Evolutionary conservation across 768 basidiomycete genomes (phyloP), one percentile per base, ranked within the genome.

Genomic region (Fibroporia radiculosa): DNA sequence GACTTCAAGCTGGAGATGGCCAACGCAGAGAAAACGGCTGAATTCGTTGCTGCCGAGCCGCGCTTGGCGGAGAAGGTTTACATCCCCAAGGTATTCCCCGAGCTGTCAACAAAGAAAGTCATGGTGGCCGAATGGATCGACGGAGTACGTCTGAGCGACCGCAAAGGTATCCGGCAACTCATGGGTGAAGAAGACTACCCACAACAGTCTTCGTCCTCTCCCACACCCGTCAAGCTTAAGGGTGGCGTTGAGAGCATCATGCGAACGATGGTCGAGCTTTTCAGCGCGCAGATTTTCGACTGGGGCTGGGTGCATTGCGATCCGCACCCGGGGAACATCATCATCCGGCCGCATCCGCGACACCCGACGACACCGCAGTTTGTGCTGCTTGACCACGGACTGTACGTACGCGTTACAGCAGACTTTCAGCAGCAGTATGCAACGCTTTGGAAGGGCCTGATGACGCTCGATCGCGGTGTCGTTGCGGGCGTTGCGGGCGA

Each of bases 301-400:
- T 96, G 86, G 86, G 91, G 92, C 10, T 92, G 82, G 73, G 83
- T 92, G 3, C 82, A 89, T 61, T 90, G 90, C 57, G 76, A 78
- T 52, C 76, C 77, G 6, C 77, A 86, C 51, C 82, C 82, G 2
- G 84, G 86, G 8, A 90, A 95, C 62, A 74, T 93, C 48, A 77
- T 78, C 62, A 77, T 83, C 54, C 86, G 74, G 6, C 77, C 76
- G 1, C 64, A 78, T 20, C 79, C 80, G 1, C 56, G 57, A 13
- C 53, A 66, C 16, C 73, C 71, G 0, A 54, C 52, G 6, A 54
- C 60, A 4, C 72, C 79, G 2, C 82, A 86, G 54, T 69, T 91
- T 49, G 84, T 96, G 25, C 70, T 96, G 11, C 78, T 97, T 54
- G 93, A 97, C 59, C 93, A 97, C 59, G 93, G 93, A 1, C 67